Evolutionary conservation across 371 early-diverging fungal species (phyloP).

Genomic region (Lichtheimia hyalospora): DNA sequence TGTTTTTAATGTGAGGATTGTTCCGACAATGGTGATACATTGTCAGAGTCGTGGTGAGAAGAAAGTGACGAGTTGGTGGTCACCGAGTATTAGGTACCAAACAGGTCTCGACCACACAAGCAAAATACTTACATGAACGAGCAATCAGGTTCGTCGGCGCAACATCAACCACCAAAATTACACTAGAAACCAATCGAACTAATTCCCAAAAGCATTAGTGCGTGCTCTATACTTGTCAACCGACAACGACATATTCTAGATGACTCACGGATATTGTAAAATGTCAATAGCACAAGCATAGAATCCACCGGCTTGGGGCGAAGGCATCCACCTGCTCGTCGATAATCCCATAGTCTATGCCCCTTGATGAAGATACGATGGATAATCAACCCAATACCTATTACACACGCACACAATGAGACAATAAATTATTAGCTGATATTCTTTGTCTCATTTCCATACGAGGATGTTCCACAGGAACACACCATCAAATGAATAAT

Average conservation of each 20-base stretch:
- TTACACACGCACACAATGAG: neutral
- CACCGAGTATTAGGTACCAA: too few species aligned
- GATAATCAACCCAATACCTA: slow-evolving; percentile 17
- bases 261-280: slow-evolving; percentile 21
- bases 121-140: slow-evolving; percentile 22
- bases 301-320: slow-evolving; percentile 29
- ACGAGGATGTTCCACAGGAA: too few species aligned
- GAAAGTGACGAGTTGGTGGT: neutral
- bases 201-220: neutral
- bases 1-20: too few species aligned
- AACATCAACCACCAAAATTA: slow-evolving; percentile 21
- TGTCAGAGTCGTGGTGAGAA: neutral
- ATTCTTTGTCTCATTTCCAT: too few species aligned
- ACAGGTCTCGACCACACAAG: too few species aligned
- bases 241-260: neutral
- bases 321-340: slow-evolving; percentile 13
- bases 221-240: too few species aligned
- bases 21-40: too few species aligned
- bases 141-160: slow-evolving; percentile 23
- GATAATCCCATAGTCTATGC: slow-evolving; percentile 16
- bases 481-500: neutral
- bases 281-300: slow-evolving; percentile 19
- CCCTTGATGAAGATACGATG: slow-evolving; percentile 21
- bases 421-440: too few species aligned
- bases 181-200: slow-evolving; percentile 27